Evolutionary conservation across 2,329 filamentous ascomycete species (phyloP), one percentile per base, ranked within the genome.

Genomic region (Calonectria ilicicola): DNA sequence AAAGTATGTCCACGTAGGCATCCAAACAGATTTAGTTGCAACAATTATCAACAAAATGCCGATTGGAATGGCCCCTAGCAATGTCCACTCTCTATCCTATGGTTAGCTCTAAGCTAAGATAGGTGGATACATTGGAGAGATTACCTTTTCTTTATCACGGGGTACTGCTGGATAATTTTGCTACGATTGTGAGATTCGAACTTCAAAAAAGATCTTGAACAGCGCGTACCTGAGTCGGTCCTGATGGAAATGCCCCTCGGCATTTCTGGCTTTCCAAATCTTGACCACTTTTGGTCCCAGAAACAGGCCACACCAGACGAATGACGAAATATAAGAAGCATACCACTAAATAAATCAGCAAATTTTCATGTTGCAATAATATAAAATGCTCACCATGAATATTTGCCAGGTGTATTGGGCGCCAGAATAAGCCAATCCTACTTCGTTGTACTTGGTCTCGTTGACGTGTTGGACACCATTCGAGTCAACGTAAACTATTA

Each of bases 1-100:
- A 67, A 92, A 87, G 66, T 90, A 89, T 0, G 90, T 91, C 88
- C 88, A 92, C 42, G 89, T 84, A 0, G 90, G 90, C 58, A 92
- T 90, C 76, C 88, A 92, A 15, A 92, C 83, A 17, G 88, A 82
- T 1, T 88, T 87, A 4, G 84, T 85, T 0, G 85, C 87, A 0
- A 90, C 82, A 51, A 90, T 88, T 0, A 85, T 85, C 64, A 91
- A 81, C n/a, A 91, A 67, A 5, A 76, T 74, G 5, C 78, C 63
- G 26, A 77, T 86, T 0, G 88, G 88, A 1, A 80, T 82, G 7
- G 40, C 38, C 0, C 49, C 53, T 1, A 67, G 38, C 15, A 53
- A 38, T 32, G 21, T 8, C 65, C 65, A 67, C 21, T 67, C 65
- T 14, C 65, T 67, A 4, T 6, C 9, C 14, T 3, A 5, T 8